These are phyloP conservation scores for Trypanosoma melophagium DNA, from an alignment of 208 protist species.

Conservation along the genomic window DNA sequence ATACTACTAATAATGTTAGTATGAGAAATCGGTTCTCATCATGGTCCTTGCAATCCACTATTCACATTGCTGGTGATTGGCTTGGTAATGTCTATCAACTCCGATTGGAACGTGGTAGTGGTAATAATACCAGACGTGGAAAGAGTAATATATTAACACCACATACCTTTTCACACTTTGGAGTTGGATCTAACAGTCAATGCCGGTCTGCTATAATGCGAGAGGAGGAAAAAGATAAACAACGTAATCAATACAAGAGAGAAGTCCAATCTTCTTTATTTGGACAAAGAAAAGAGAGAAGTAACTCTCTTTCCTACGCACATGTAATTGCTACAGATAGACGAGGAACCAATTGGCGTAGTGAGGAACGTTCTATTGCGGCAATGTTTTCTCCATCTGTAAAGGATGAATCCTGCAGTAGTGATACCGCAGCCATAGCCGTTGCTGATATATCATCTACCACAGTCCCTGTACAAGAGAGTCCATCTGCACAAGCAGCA, in stretches of 20 bases:
- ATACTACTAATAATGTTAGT: not conserved
- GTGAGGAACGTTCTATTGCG: constrained; percentile 19
- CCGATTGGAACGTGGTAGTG: constrained; percentile 26
- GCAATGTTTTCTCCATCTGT: constrained; percentile 2
- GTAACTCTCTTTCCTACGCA: too few relatives aligned
- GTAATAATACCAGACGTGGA: not conserved
- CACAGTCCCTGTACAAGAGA: too few relatives aligned
- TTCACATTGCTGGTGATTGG: constrained; percentile 62
- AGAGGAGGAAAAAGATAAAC: too few relatives aligned
- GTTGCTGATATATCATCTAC: not conserved
- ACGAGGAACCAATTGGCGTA: constrained; percentile 3
- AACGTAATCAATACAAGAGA: too few relatives aligned
- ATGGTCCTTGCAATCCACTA: too few relatives aligned
- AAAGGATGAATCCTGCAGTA: too few relatives aligned
- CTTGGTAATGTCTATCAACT: constrained; percentile 82
- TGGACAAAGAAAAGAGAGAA: too few relatives aligned
- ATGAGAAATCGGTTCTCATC: too few relatives aligned
- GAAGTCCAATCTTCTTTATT: too few relatives aligned
- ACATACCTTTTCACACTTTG: not conserved
- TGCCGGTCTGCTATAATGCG: too few relatives aligned
- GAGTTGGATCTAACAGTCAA: not conserved
- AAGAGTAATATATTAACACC: not conserved
- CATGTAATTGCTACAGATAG: not conserved
- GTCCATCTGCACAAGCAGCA: not conserved
- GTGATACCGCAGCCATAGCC: not conserved